Evolutionary conservation across 2,329 filamentous ascomycete genomes (phyloP), one percentile per base, ranked within the genome.

Genomic region (Fonsecaea monophora): DNA sequence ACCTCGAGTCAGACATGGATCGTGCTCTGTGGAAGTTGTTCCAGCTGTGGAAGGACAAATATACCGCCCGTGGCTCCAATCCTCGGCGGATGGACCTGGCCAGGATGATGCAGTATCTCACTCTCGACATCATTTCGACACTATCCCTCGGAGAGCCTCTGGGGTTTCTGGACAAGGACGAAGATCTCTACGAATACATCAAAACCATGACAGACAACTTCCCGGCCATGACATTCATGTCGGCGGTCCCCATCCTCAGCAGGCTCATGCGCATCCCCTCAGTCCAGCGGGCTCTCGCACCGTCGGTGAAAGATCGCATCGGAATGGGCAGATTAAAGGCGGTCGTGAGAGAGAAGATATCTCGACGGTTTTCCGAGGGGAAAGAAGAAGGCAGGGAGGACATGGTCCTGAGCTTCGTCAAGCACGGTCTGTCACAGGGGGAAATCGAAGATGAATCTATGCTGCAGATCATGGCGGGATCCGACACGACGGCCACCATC

Each of bases 61-160:
- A 59, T 12, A 59, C 45, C 21, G 37, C 30, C 35, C 9, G 4
- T 21, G 37, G 56, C 35, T 25, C 45, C 18, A 58, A 65, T 13
- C 42, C 73, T 4, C 60, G 70, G 5, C 72, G 74, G 1, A 67
- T 86, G 71, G 83, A 87, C 62, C 71, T 84, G 57, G 81, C 79
- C 2, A 75, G 75, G 4, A 84, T 84, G 68, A 78, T 81, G 2
- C 83, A 85, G 40, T 86, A 79, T 75, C 82, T 87, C 62, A 85
- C 85, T 0, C 75, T 87, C 2, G 86, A 88, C 65, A 81, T 86
- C 42, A 85, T 88, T 68, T 83, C 80, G 40, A 80, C 82, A 48
- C 73, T 88, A 3, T 82, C 82, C 0, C 83, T 86, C 54, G 85
- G 85, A 10, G 71, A 78, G 62, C 67, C 81, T 1, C 83, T 84